A percentile compares a stretch with the other conserved stretches of the same genome.
Conservation (phyloP, 2,329 filamentous ascomycete genomes). For the Onygenales sp. region DNA sequence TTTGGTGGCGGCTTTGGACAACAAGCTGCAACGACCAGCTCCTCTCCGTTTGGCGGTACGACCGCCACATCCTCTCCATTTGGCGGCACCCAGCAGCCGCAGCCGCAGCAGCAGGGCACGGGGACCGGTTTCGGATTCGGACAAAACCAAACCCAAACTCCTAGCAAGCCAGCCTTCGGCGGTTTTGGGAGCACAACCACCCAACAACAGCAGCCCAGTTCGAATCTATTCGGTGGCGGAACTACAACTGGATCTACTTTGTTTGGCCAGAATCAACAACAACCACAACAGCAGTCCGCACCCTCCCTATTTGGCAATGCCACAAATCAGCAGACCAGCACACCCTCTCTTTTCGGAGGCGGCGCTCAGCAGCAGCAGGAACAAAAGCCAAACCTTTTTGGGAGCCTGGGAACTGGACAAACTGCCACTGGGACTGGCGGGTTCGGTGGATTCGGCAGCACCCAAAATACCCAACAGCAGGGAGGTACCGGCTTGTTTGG, state of each 20-base stretch:
- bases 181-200: slow-evolving; percentile 29
- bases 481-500: slow-evolving; percentile 31
- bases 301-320: slow-evolving; percentile 29
- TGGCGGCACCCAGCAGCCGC: slow-evolving; percentile 22
- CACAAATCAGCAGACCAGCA: slow-evolving; percentile 32
- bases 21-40: slow-evolving; percentile 25
- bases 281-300: slow-evolving; percentile 25
- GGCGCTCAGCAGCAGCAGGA: slow-evolving; percentile 25
- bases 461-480: slow-evolving; percentile 24
- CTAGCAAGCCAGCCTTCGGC: slow-evolving; percentile 28
- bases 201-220: slow-evolving; percentile 32
- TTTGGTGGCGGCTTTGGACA: slow-evolving; percentile 30
- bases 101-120: slow-evolving; percentile 23
- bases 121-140: slow-evolving; percentile 36
- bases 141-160: slow-evolving; percentile 29
- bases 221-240: slow-evolving; percentile 36
- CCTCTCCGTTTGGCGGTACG: slow-evolving; percentile 32
- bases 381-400: slow-evolving; percentile 10
- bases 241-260: slow-evolving; percentile 19
- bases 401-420: slow-evolving; percentile 7
- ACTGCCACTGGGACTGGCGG: slow-evolving; percentile 6
- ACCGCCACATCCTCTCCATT: slow-evolving; percentile 34
- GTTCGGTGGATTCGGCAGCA: slow-evolving; percentile 21
- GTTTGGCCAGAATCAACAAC: slow-evolving; percentile 31
- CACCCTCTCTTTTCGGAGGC: slow-evolving; percentile 34